Evolutionary conservation across 306 rosid species (phyloP), one percentile per base, ranked within the genome.

Genomic region (Acacia crassicarpa): DNA sequence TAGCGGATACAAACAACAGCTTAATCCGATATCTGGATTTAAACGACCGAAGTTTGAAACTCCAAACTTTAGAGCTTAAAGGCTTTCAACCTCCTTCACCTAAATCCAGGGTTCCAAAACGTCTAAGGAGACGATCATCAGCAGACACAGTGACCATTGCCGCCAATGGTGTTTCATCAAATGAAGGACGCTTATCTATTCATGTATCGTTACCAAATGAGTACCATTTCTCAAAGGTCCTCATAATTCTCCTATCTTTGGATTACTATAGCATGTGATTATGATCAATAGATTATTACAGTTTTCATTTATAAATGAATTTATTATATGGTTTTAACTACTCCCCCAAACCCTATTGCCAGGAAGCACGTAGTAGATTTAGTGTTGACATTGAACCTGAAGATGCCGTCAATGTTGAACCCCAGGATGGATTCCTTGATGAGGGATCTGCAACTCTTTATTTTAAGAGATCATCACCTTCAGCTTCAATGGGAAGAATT

Each of bases 281-380:
- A 25, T 35, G 54, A 74, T 77, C 12, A 20, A 45, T 62, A 46
- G 62, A 30, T 45, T 32, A 49, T 67, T 23, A 27, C 5, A 46
- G 61, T 46, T 72, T 48, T 81, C 33, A 19, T 45, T 15, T 65
- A 67, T 61, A 68, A 7, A 41, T 2, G 4, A 13, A 67, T 41
- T 35, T 67, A 75, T 65, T 5, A 73, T 78, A 78, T 83, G 49
- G 67, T 44, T 30, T 14, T 80, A 80, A 81, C 65, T 20, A 51
- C 58, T 59, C 43, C 78, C 84, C 77, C 79, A 68, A 71, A 59
- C 82, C 75, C 53, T 54, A 71, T 75, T 86, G 84, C 91, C 91
- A 95, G 99, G 98, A 95, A 89, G 98, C 99, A 80, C 92, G 91
- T 82, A 92, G 99, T 87, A 92, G 91, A 85, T 92, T 93, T 83